Evolutionary conservation across 192 early-diverging fungal species (phyloP), one percentile per base, ranked within the genome.

Genomic region (Umbelopsis isabellina): DNA sequence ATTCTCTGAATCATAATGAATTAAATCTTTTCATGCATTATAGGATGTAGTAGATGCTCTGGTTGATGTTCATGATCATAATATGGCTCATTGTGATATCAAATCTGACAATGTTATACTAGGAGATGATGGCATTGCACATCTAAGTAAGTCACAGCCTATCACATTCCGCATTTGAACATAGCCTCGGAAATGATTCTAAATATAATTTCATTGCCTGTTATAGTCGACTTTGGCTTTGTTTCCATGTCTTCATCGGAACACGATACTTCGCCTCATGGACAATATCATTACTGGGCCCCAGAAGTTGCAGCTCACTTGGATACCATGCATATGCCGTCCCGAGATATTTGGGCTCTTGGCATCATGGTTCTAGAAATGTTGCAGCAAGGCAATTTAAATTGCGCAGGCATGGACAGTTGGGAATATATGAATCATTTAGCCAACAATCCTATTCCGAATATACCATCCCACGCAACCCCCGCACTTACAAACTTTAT

Each of bases 51-150:
- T 61, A 16, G 55, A 61, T 5, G 55, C 55, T 3, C 55, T 61
- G 0, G 30, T 35, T 30, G 30, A 35, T 12, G 30, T 61, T 10
- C 55, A 61, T 61, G 30, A 35, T 18, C 55, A 61, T 11, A 25
- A 61, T 35, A 61, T 61, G 55, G 55, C 55, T n/a, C 55, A 61
- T 33, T 61, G 55, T 35, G 55, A 61, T 61, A 61, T 61, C 30
- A 61, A 61, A 61, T 61, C 55, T 30, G 55, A 61, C 30, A 61
- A 61, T n/a, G 8, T 61, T 16, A 61, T 61, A 35, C 18, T 61
- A 61, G 30, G 33, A 11, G 55, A 61, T 16, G 55, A 61, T 35
- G 55, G 55, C 27, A 61, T 15, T 61, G 55, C 55, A 33, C 30
- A 30, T 13, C 16, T 61, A 35, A 61, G 55, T 61, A 61, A 61